These are phyloP conservation scores for Mortierella sp. DNA, from an alignment of 371 early-diverging fungal genomes.

Conservation along the genomic window DNA sequence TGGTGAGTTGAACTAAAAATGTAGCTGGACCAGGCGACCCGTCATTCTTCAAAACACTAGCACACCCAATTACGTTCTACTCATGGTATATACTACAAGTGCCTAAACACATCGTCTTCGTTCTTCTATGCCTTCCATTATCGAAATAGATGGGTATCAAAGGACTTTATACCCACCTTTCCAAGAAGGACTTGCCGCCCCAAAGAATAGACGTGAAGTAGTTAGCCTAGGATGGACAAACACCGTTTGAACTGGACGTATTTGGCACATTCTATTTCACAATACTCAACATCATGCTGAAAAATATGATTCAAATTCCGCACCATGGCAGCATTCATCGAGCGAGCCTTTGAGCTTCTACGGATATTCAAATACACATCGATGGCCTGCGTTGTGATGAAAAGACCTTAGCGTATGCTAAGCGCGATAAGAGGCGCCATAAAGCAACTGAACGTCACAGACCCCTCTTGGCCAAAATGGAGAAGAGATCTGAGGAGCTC, in stretches of 20 bases:
- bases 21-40: too few relatives aligned
- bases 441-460: background rate
- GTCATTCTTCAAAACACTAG: too few relatives aligned
- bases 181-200: background rate
- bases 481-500: background rate
- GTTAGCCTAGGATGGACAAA: background rate
- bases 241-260: background rate
- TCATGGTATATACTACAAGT: background rate
- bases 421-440: background rate
- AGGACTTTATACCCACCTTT: background rate
- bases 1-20: too few relatives aligned
- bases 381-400: background rate
- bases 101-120: background rate
- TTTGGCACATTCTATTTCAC: background rate
- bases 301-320: too few relatives aligned
- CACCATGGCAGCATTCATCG: background rate
- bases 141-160: slow-evolving; percentile 1
- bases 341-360: background rate
- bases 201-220: background rate
- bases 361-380: background rate
- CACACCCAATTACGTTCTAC: background rate
- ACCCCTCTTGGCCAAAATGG: too few relatives aligned
- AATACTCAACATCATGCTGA: too few relatives aligned
- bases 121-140: too few relatives aligned
- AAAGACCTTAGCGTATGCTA: background rate